phyloP scores from a whole-genome alignment of 2,329 filamentous ascomycete species.

The Periconia sp. region DNA sequence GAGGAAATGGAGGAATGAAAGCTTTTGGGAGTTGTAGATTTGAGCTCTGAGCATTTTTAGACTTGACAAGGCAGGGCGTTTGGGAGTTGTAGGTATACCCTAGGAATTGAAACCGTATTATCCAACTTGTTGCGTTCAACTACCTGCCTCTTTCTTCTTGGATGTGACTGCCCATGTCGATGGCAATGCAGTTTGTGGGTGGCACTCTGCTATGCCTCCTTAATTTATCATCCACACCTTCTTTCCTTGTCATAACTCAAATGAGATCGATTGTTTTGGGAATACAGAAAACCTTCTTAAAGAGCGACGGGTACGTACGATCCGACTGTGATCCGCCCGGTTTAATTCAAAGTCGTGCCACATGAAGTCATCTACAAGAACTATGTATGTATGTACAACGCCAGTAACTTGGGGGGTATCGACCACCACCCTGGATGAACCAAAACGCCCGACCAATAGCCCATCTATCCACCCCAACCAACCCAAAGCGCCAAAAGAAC shows the following conservation, averaged over 20 bases:
- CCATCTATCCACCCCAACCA: neutral
- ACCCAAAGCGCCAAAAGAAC: neutral
- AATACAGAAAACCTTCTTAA: too few relatives aligned
- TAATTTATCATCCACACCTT: neutral
- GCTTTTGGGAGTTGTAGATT: neutral
- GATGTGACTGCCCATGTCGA: too few relatives aligned
- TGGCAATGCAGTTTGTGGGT: too few relatives aligned
- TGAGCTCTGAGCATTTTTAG: neutral
- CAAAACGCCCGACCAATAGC: neutral
- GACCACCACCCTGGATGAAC: neutral
- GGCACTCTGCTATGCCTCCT: too few relatives aligned
- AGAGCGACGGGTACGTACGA: too few relatives aligned
- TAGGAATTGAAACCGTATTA: neutral
- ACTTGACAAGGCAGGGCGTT: neutral
- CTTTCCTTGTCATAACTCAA: too few relatives aligned
- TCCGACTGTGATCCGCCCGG: neutral
- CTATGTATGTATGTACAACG: too few relatives aligned
- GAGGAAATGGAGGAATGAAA: constrained; percentile 5
- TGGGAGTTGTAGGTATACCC: constrained; percentile 2
- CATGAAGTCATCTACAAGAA: neutral
- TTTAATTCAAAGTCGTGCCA: neutral
- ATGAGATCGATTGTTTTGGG: too few relatives aligned
- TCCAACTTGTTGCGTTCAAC: too few relatives aligned
- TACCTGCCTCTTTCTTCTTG: too few relatives aligned
- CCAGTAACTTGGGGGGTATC: neutral